These are phyloP conservation scores for Dicorynia guianensis DNA, from an alignment of 306 rosid species.

Conservation along the genomic window DNA sequence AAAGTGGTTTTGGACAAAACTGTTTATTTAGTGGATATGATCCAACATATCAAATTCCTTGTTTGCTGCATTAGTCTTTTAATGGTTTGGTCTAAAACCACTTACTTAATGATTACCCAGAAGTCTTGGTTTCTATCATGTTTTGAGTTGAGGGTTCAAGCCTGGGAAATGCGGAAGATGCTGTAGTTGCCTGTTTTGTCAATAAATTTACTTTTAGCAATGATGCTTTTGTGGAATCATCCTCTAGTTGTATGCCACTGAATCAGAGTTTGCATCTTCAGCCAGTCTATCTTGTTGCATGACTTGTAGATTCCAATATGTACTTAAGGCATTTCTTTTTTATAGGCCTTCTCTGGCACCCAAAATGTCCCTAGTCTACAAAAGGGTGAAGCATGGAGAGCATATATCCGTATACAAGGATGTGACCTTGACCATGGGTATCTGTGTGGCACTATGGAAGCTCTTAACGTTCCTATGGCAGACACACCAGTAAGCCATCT, in stretches of 20 bases:
- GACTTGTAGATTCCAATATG: constrained; percentile 15
- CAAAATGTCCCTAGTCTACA: constrained; percentile 85
- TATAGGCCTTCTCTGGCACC: constrained; percentile 91
- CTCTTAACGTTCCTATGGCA: constrained; percentile 97
- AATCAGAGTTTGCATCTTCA: constrained; percentile 29
- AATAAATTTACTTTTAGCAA: neutral
- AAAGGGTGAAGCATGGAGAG: constrained; percentile 98
- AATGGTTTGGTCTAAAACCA: neutral
- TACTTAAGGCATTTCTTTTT: constrained; percentile 36
- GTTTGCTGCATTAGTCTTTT: constrained; percentile 1
- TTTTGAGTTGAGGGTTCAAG: neutral
- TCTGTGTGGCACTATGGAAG: constrained; percentile 98
- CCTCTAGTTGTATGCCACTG: constrained; percentile 22
- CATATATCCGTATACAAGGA: constrained; percentile 91
- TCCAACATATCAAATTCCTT: no score
- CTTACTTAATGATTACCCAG: no score
- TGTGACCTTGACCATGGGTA: constrained; percentile 95
- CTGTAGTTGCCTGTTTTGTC: neutral
- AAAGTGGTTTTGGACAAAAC: no score
- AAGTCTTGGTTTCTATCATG: no score
- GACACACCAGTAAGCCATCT: constrained; percentile 84
- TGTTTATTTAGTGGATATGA: no score
- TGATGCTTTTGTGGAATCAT: constrained; percentile 18
- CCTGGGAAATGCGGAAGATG: neutral
- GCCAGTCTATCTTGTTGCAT: constrained; percentile 13